phyloP scores from a whole-genome alignment of 208 protist species.

The Leptomonas pyrrhocoris region DNA sequence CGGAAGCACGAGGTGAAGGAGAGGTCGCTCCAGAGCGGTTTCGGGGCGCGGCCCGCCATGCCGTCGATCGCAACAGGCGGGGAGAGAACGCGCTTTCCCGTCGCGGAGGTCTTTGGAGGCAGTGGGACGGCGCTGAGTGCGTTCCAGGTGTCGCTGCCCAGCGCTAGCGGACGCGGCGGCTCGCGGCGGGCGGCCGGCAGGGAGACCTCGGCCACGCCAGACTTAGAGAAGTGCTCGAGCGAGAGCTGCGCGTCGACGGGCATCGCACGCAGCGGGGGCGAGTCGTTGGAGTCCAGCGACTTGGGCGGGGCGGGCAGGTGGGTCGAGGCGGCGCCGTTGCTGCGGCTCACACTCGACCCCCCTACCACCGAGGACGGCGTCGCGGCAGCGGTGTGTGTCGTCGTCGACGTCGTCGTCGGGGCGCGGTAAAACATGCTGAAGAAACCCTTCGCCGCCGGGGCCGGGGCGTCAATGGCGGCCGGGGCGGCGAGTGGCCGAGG shows the following conservation, averaged over 20 bases:
- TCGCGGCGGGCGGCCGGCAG: conserved; percentile 20
- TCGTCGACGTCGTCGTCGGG: not conserved
- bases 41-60: conserved; percentile 24
- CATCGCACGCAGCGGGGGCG: conserved; percentile 34
- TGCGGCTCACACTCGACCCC: conserved; percentile 9
- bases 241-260: conserved; percentile 43
- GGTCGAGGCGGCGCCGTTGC: not conserved
- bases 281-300: conserved; percentile 21
- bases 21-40: conserved; percentile 53
- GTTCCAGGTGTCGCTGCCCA: conserved; percentile 52
- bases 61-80: conserved; percentile 45
- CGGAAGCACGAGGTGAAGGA: conserved; percentile 32
- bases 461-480: conserved; percentile 31
- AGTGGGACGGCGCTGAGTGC: conserved; percentile 34
- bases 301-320: conserved; percentile 8
- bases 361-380: not conserved
- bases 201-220: conserved; percentile 17
- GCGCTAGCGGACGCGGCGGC: conserved; percentile 34
- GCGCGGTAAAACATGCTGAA: conserved; percentile 46
- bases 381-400: not conserved
- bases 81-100: conserved; percentile 2
- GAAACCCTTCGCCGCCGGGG: conserved; percentile 30
- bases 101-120: conserved; percentile 4
- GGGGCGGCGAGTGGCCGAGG: conserved; percentile 15
- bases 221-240: conserved; percentile 27